Base-by-base conservation (phyloP, 345 rosid genomes). In the Populus ilicifolia region DNA sequence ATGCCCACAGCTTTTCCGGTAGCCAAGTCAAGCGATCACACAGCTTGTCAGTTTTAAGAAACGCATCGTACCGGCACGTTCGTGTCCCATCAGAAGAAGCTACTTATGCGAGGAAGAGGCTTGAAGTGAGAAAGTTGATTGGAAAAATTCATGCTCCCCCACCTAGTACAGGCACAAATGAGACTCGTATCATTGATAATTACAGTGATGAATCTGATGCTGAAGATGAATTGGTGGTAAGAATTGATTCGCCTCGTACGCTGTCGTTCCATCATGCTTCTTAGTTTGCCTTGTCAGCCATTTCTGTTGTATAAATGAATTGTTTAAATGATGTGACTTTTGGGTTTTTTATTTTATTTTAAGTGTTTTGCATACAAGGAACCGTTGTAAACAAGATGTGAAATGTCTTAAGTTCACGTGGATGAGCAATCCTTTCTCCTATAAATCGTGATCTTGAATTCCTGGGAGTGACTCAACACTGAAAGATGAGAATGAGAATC, bases 211-310 rank as follows among this genome's bases (percentile, higher is more conserved):
- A 90, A 39, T 91, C 90, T 1, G 84, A 77, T 23, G 80, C 73
- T 10, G 92, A 89, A 70, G 89, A 93, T 38, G 98, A 91, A 75
- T 73, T 84, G 54, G 71, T 88, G 1, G 87, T 89, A 69, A 85
- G 90, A 72, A 91, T 96, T 2, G 96, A 93, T 88, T 93, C 99
- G 0, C 98, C 96, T 0, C 92, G 94, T 79, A 78, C 52, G 25
- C 89, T 93, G 39, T 89, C 93, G 52, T 96, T 92, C 79, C 86
- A 39, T 23, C 84, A 83, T 18, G 84, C 79, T 72, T 70, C 89
- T 25, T 86, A 79, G 84, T 63, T 59, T 73, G 65, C 8, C 21
- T 39, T 36, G 23, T n/a, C 11, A 17, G 5, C 54, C 1, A 48
- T 66, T n/a, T 27, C 21, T 11, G 3, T 29, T 50, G 36, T 23